Evolutionary conservation across 1,284 basidiomycete species (phyloP).

Genomic region (Cystobasidium slooffiae): DNA sequence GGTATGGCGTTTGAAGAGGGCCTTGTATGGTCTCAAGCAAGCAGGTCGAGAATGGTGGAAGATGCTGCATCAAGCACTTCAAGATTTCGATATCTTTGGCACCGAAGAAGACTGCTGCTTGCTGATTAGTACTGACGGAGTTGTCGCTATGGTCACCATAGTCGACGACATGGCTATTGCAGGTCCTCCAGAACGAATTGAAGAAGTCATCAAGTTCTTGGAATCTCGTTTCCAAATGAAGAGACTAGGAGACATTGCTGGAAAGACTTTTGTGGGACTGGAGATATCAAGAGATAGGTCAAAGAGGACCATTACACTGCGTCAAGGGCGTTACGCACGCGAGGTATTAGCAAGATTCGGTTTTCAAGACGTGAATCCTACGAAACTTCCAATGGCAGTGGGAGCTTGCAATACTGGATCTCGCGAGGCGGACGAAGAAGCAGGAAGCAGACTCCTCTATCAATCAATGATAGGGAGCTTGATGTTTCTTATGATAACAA

Average conservation of each 20-base stretch:
- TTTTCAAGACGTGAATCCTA: slow-evolving; percentile 53
- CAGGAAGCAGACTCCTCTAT: neutral
- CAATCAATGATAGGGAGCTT: slow-evolving; percentile 46
- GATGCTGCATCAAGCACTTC: slow-evolving; percentile 53
- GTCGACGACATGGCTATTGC: slow-evolving; percentile 13
- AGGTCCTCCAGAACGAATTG: slow-evolving; percentile 1
- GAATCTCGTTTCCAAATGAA: neutral
- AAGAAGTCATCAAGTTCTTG: slow-evolving; percentile 11
- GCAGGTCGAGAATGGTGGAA: slow-evolving; percentile 55
- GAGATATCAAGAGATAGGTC: neutral
- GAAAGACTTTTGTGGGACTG: slow-evolving; percentile 6
- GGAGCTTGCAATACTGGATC: neutral
- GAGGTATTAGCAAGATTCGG: slow-evolving; percentile 56
- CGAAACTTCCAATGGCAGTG: slow-evolving; percentile 1
- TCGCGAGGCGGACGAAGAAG: neutral
- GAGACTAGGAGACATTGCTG: slow-evolving; percentile 8
- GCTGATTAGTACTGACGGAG: slow-evolving; percentile 16
- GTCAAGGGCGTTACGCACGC: slow-evolving; percentile 56
- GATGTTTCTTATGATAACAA: slow-evolving; percentile 55
- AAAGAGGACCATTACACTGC: slow-evolving; percentile 53
- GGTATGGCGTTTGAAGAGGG: slow-evolving; percentile 45
- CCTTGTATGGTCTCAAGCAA: slow-evolving; percentile 59
- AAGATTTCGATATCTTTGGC: slow-evolving; percentile 47
- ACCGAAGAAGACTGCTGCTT: slow-evolving; percentile 51
- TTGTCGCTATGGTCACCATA: neutral